These are phyloP conservation scores for Diaporthe citriasiana DNA, from an alignment of 2,329 filamentous ascomycete genomes.

Conservation along the genomic window DNA sequence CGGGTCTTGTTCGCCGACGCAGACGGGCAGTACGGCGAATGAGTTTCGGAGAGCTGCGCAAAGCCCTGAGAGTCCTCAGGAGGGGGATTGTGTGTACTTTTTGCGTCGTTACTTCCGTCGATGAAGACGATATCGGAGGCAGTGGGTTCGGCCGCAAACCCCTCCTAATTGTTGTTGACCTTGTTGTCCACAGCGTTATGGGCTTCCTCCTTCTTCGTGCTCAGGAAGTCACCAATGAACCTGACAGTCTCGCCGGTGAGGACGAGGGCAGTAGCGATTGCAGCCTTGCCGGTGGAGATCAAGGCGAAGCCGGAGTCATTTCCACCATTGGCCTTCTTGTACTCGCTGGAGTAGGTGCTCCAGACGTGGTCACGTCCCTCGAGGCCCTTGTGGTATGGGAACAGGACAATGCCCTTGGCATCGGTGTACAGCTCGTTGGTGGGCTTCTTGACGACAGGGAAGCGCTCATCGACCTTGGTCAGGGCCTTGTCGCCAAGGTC, in stretches of 20 bases:
- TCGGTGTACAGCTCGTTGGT: conserved; percentile 78
- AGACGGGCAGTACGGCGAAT: no score
- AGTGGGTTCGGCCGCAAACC: background rate
- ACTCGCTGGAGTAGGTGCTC: conserved; percentile 69
- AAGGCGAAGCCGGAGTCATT: conserved; percentile 65
- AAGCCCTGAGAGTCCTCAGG: background rate
- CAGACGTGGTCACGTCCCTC: conserved; percentile 75
- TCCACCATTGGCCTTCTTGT: conserved; percentile 74
- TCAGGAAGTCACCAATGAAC: conserved; percentile 39
- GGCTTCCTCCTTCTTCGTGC: conserved; percentile 39
- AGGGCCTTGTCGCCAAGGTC: conserved; percentile 80
- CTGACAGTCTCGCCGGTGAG: conserved; percentile 41
- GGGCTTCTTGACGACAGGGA: conserved; percentile 82
- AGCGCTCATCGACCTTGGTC: conserved; percentile 75
- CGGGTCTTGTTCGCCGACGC: background rate
- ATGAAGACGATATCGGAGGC: background rate
- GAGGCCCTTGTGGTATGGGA: conserved; percentile 73
- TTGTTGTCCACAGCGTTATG: conserved; percentile 42
- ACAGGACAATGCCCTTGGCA: conserved; percentile 71
- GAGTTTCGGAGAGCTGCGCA: no score
- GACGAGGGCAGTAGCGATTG: conserved; percentile 41
- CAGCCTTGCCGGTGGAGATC: conserved; percentile 78
- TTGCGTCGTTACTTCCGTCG: background rate
- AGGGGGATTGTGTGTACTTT: background rate
- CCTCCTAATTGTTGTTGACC: conserved; percentile 38